Evolutionary conservation across 768 basidiomycete species (phyloP).

Genomic region (Sporobolomyces roseus): DNA sequence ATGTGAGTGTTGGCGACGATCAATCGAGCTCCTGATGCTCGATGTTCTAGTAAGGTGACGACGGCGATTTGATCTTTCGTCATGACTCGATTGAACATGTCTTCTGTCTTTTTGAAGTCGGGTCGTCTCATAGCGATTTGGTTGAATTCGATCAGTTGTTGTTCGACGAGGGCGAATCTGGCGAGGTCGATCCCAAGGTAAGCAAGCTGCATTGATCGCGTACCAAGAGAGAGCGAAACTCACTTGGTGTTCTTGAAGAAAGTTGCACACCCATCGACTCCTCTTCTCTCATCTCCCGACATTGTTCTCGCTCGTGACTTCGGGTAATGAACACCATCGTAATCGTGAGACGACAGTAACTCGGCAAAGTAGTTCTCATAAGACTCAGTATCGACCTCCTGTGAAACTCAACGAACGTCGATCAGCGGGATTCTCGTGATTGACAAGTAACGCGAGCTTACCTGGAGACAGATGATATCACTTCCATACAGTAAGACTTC

Average conservation of each 20-base stretch:
- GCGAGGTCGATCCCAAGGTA: background rate
- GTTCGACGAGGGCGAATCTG: slow-evolving; percentile 89
- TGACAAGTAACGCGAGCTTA: slow-evolving; percentile 3
- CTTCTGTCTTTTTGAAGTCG: slow-evolving; percentile 94
- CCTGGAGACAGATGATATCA: slow-evolving; percentile 87
- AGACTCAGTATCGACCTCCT: slow-evolving; percentile 84
- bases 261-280: slow-evolving; percentile 93
- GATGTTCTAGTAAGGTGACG: slow-evolving; percentile 78
- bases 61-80: slow-evolving; percentile 91
- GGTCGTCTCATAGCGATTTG: slow-evolving; percentile 84
- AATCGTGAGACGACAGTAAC: slow-evolving; percentile 67
- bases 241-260: slow-evolving; percentile 89
- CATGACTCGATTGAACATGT: slow-evolving; percentile 98
- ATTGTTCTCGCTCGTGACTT: slow-evolving; percentile 92
- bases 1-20: slow-evolving; percentile 88
- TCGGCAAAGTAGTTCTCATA: slow-evolving; percentile 86
- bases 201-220: background rate
- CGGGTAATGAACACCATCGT: slow-evolving; percentile 86
- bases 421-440: background rate
- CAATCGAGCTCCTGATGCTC: slow-evolving; percentile 76
- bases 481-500: slow-evolving; percentile 76
- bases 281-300: slow-evolving; percentile 74
- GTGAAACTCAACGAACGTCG: slow-evolving; percentile 5
- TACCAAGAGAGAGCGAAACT: slow-evolving; percentile 44
- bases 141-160: slow-evolving; percentile 88